Conservation (phyloP, 306 rosid genomes). For the Canavalia ensiformis region DNA sequence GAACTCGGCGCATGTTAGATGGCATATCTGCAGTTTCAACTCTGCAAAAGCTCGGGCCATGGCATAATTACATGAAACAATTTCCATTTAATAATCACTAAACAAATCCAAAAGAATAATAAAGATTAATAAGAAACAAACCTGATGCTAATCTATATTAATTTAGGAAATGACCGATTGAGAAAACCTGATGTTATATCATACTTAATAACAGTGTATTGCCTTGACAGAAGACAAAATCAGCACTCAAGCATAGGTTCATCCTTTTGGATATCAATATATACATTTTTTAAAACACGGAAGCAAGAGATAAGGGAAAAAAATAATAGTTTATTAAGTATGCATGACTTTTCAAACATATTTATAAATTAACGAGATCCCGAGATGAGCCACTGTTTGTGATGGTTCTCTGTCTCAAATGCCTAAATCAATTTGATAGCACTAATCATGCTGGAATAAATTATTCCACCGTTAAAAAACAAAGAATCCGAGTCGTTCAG, state of each 20-base stretch:
- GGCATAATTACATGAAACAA: constrained; percentile 1
- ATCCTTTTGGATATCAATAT: not conserved
- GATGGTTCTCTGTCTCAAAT: constrained; percentile 22
- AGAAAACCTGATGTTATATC: constrained; percentile 4
- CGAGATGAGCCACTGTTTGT: not conserved
- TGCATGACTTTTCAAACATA: not conserved
- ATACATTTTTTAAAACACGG: not conserved
- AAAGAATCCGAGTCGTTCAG: not conserved
- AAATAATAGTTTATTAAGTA: constrained; percentile 8
- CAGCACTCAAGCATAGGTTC: too few species aligned
- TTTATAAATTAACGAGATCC: constrained; percentile 1
- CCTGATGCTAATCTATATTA: constrained; percentile 1
- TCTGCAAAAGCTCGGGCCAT: not conserved
- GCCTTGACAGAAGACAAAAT: constrained; percentile 5
- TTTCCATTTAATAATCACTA: constrained; percentile 18
- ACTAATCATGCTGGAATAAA: not conserved
- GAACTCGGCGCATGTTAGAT: constrained; percentile 10
- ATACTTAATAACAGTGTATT: not conserved
- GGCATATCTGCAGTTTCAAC: constrained; percentile 40
- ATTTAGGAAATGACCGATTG: constrained; percentile 6
- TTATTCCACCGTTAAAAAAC: not conserved
- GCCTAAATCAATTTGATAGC: constrained; percentile 11
- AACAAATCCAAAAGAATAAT: not conserved
- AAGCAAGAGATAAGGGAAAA: not conserved
- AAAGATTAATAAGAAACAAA: constrained; percentile 15